These are phyloP conservation scores for Niebla homalea DNA, from an alignment of 495 filamentous ascomycete species.

Conservation along the genomic window DNA sequence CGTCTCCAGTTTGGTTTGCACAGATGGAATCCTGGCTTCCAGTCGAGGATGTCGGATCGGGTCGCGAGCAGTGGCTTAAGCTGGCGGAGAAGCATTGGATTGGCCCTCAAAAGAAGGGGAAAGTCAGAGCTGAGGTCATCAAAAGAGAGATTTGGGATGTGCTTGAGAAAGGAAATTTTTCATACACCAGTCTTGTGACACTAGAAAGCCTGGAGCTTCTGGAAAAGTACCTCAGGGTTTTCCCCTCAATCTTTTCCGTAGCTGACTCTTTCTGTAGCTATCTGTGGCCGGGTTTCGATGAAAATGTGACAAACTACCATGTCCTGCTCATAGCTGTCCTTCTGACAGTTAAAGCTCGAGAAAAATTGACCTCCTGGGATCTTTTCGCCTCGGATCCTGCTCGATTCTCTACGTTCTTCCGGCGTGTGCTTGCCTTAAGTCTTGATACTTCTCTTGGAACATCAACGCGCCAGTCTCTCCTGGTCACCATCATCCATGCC, in stretches of 20 bases:
- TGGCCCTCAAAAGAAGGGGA: conserved; percentile 47
- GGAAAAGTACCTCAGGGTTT: conserved; percentile 48
- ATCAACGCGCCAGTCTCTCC: conserved; percentile 59
- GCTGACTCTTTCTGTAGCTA: conserved; percentile 38
- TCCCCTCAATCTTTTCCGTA: not conserved
- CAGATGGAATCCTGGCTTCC: not conserved
- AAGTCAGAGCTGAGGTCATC: conserved; percentile 72
- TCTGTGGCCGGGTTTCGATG: conserved; percentile 85
- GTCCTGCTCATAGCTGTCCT: conserved; percentile 74
- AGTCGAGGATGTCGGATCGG: too few species aligned
- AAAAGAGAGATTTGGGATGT: conserved; percentile 86
- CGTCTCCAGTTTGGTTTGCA: not conserved
- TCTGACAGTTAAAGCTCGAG: conserved; percentile 75
- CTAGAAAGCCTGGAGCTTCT: conserved; percentile 85
- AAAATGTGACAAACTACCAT: conserved; percentile 82
- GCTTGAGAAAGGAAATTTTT: conserved; percentile 67
- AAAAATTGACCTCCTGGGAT: conserved; percentile 79
- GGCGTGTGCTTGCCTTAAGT: conserved; percentile 77
- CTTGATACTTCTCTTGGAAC: conserved; percentile 63
- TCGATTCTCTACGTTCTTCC: conserved; percentile 84
- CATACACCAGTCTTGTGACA: conserved; percentile 60
- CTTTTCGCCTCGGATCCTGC: conserved; percentile 63
- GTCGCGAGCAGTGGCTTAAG: conserved; percentile 43
- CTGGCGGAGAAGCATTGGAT: conserved; percentile 81
- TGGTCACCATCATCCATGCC: conserved; percentile 77